These are phyloP conservation scores for Diplodia scrobiculata DNA, from an alignment of 2,329 filamentous ascomycete genomes.

Conservation along the genomic window DNA sequence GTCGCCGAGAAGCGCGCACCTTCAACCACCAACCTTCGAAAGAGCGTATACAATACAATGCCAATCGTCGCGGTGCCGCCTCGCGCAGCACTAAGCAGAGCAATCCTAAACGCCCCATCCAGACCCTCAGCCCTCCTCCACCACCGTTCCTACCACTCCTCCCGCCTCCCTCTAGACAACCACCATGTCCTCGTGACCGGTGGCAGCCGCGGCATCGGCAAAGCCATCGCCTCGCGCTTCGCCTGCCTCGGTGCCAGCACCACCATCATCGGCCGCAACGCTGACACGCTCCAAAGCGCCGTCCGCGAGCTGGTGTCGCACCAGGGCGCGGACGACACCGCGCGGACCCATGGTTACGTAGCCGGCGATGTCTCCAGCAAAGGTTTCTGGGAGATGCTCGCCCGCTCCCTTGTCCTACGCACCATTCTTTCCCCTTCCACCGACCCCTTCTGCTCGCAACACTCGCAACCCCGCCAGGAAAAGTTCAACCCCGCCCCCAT, in stretches of 20 bases:
- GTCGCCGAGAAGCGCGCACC: background rate
- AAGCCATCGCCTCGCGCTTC: slow-evolving; percentile 43
- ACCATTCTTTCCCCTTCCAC: background rate
- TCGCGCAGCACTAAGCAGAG: background rate
- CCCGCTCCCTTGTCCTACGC: background rate
- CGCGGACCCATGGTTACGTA: slow-evolving; percentile 34
- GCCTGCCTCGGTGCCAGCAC: slow-evolving; percentile 37
- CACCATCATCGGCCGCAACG: slow-evolving; percentile 41
- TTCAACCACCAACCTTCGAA: background rate
- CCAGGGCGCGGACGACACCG: background rate
- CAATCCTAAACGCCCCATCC: slow-evolving; percentile 6
- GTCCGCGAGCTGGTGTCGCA: background rate
- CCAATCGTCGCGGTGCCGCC: background rate
- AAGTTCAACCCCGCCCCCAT: slow-evolving; percentile 29
- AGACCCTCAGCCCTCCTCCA: background rate
- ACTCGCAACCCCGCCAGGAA: background rate
- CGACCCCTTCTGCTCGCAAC: no score
- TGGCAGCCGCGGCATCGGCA: slow-evolving; percentile 45
- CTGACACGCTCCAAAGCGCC: slow-evolving; percentile 31
- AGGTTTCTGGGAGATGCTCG: slow-evolving; percentile 36
- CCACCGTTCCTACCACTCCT: slow-evolving; percentile 7
- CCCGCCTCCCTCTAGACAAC: background rate
- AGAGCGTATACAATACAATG: background rate
- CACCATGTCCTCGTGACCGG: slow-evolving; percentile 44
- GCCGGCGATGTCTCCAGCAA: slow-evolving; percentile 36